phyloP scores from a whole-genome alignment of 345 rosid genomes.

The Citropsis articulata region DNA sequence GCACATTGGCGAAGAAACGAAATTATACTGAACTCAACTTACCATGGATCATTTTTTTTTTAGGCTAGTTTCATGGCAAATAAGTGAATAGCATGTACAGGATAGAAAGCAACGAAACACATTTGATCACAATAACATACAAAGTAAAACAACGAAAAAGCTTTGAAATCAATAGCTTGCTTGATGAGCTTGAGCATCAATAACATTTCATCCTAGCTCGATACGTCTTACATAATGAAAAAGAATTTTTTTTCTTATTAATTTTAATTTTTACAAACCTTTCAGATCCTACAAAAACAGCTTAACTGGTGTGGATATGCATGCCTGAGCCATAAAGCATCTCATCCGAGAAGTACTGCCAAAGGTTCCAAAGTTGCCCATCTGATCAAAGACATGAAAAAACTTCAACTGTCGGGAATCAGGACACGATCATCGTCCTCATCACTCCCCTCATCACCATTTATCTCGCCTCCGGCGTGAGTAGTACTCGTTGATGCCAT shows the following conservation, averaged over 20 bases:
- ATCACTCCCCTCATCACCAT: constrained; percentile 14
- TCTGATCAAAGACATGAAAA: background rate
- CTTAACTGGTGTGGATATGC: background rate
- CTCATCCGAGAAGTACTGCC: constrained; percentile 20
- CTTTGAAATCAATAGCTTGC: background rate
- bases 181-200: constrained; percentile 2
- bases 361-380: constrained; percentile 48
- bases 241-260: no score
- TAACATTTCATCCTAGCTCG: constrained; percentile 6
- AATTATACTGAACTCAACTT: no score
- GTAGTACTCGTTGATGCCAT: background rate
- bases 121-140: background rate
- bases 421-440: background rate
- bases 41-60: background rate
- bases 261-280: no score
- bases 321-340: constrained; percentile 9
- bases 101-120: background rate
- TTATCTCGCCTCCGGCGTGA: background rate
- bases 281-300: background rate
- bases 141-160: background rate
- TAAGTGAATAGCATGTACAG: background rate
- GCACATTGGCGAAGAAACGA: no score
- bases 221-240: no score
- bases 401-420: background rate
- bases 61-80: background rate